phyloP scores from a whole-genome alignment of 2,329 filamentous ascomycete genomes.

The Alternaria solani region DNA sequence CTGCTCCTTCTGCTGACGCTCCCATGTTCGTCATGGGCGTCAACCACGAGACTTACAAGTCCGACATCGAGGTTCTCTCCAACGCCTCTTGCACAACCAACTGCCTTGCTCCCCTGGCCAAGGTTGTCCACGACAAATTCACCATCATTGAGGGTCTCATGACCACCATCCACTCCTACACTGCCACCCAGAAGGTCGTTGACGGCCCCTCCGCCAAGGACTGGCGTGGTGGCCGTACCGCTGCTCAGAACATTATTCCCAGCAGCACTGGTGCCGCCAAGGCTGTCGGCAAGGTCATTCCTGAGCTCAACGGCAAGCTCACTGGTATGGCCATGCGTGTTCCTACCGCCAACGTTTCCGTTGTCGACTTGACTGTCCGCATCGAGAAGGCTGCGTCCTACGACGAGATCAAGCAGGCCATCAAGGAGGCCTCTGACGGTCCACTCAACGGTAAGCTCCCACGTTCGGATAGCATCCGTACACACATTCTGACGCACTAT shows the following conservation, averaged over 20 bases:
- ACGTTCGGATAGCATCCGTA: not conserved
- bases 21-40: constrained; percentile 99
- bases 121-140: constrained; percentile 99
- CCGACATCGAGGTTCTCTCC: constrained; percentile 91
- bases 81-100: constrained; percentile 99
- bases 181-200: constrained; percentile 99
- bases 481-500: constrained; percentile 29
- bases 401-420: constrained; percentile 89
- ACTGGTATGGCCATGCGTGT: constrained; percentile 99
- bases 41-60: constrained; percentile 94
- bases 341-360: constrained; percentile 97
- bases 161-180: constrained; percentile 99
- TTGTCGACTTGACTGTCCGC: constrained; percentile 95
- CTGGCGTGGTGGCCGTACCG: constrained; percentile 98
- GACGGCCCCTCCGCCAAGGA: constrained; percentile 98
- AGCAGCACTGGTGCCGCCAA: constrained; percentile 99
- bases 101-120: constrained; percentile 98
- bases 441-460: constrained; percentile 79
- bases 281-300: constrained; percentile 99
- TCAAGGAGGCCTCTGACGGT: constrained; percentile 85
- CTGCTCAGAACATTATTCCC: constrained; percentile 99
- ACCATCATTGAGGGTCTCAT: constrained; percentile 98
- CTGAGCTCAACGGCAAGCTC: constrained; percentile 97
- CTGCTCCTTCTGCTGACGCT: constrained; percentile 90
- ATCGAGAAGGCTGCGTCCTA: constrained; percentile 88